Base-by-base conservation (phyloP, 176 grass and related monocot genomes). In the Oryza glumipatula region DNA sequence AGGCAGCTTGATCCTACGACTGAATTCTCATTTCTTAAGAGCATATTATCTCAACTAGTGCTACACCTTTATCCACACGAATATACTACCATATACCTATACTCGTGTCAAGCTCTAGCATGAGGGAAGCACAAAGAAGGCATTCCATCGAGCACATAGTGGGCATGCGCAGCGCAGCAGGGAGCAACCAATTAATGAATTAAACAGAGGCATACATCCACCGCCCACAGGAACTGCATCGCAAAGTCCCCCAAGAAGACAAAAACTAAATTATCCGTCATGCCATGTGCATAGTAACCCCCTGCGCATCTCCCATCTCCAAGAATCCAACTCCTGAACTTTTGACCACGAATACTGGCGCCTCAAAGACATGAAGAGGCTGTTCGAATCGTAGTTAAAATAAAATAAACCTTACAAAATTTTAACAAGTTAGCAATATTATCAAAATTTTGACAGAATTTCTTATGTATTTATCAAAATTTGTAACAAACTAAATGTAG, bases 131-230 rank as follows among this genome's bases (percentile, higher is more conserved):
- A 71, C 76, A 46, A 9, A 51, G 47, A 32, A 11, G 38, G 66
- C 73, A 84, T 84, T 76, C 46, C 61, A 43, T 67, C 72, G 68
- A 76, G 82, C 73, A 76, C 61, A 43, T 68, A 33, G 45, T 30
- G 82, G 30, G 45, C 72, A 72, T 51, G 63, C 21, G 22, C 3
- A 23, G 63, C 21, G 22, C 21, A 23, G 21, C 66, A 19, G 21
- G 60, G 51, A 21, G 28, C 24, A 3, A 56, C 14, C 65, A 54
- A 32, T 32, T 26, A 26, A 26, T 26, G 26, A 26, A 26, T 26
- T 32, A 32, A 11, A 26, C 23, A 36, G 17, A 3, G 14, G 28
- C 38, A 3, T 43, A 17, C 38, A 63, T 58, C 5, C 17, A 58
- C 14, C 76, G 41, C 22, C 23, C 71, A 23, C 67, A 38, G 67